Conservation (phyloP, 345 rosid species). For the Ceriops tagal region DNA sequence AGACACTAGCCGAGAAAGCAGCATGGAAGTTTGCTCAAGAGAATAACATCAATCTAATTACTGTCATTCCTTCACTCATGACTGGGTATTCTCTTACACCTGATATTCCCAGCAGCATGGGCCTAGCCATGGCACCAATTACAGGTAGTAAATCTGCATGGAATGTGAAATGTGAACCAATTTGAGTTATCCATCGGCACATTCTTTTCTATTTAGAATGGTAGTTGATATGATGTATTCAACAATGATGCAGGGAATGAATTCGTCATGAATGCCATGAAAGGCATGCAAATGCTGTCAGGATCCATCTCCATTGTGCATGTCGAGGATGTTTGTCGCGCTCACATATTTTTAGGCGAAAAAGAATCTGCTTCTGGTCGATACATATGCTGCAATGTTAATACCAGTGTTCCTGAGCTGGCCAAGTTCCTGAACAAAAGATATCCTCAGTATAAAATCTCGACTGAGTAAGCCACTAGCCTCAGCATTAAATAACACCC, state of each 20-base stretch:
- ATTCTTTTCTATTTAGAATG: not conserved
- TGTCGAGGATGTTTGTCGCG: conserved; percentile 74
- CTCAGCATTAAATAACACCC: not conserved
- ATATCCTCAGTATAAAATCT: conserved; percentile 60
- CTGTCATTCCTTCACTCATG: conserved; percentile 68
- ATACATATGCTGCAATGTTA: conserved; percentile 61
- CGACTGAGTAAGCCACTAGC: conserved; percentile 56
- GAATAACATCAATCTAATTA: conserved; percentile 63
- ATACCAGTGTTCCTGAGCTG: conserved; percentile 62
- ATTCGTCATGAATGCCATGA: conserved; percentile 48
- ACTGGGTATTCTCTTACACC: conserved; percentile 56
- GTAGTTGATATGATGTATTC: not conserved
- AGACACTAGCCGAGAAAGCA: conserved; percentile 68
- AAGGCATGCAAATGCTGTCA: conserved; percentile 83
- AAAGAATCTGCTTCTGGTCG: conserved; percentile 80
- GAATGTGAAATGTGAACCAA: not conserved
- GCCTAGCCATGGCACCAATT: conserved; percentile 52
- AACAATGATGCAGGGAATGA: conserved; percentile 51
- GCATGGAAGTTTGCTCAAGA: conserved; percentile 69
- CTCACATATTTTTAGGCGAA: conserved; percentile 79
- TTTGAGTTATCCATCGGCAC: not conserved
- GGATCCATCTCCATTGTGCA: conserved; percentile 78
- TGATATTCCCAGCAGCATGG: conserved; percentile 53
- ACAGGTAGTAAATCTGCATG: conserved; percentile 43
- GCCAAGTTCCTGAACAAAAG: conserved; percentile 55